A percentile compares a stretch with the other conserved stretches of the same genome.
Conservation (phyloP, 2,329 filamentous ascomycete genomes). For the Trematosphaeria pertusa region DNA sequence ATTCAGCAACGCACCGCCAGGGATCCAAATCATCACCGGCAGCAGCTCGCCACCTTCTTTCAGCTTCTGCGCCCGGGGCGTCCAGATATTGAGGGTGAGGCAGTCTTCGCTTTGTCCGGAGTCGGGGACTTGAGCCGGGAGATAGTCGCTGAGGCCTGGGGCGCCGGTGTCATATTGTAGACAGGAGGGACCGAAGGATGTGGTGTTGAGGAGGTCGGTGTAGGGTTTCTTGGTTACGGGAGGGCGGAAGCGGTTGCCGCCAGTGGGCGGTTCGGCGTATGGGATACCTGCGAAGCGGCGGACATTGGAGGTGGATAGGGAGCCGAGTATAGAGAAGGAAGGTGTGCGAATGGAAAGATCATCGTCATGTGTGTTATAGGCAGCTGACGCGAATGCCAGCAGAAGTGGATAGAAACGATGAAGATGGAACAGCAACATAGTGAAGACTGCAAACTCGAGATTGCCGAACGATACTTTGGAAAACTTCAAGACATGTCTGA, state of each 20-base stretch:
- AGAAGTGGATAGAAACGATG: too few species aligned
- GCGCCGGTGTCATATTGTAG: constrained; percentile 2
- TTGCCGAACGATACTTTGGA: too few species aligned
- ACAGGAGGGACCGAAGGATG: background rate
- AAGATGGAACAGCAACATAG: too few species aligned
- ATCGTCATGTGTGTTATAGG: too few species aligned
- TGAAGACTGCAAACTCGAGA: too few species aligned
- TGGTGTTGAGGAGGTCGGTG: background rate
- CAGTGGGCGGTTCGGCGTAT: background rate
- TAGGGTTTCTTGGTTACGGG: background rate
- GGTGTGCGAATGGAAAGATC: background rate
- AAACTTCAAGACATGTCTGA: too few species aligned
- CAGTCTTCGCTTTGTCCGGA: constrained; percentile 24
- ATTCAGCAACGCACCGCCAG: constrained; percentile 2
- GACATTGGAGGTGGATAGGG: background rate
- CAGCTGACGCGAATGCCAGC: too few species aligned
- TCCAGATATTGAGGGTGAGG: constrained; percentile 28
- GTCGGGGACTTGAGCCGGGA: background rate
- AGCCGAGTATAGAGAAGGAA: background rate
- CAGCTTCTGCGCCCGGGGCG: constrained; percentile 23
- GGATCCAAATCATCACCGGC: constrained; percentile 3
- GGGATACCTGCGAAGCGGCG: constrained; percentile 1
- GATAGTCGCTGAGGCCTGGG: constrained; percentile 1
- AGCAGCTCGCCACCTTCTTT: background rate
- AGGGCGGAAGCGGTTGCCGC: constrained; percentile 1